phyloP scores from a whole-genome alignment of 2,329 filamentous ascomycete species.

The Fusarium tuaranense region DNA sequence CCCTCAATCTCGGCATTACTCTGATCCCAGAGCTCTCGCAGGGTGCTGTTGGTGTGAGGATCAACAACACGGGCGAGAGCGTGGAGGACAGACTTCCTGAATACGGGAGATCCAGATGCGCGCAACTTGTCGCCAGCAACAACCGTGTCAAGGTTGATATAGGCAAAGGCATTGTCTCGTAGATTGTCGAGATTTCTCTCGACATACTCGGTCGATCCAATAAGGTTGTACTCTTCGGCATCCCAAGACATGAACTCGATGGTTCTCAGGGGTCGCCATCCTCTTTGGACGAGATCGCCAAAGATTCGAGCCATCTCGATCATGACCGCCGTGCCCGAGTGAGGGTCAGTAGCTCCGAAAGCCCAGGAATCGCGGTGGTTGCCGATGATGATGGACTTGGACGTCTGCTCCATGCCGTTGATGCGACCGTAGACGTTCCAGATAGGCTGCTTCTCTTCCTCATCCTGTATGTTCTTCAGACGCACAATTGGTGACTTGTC shows the following conservation, averaged over 20 bases:
- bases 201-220: slow-evolving; percentile 95
- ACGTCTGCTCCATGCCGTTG: slow-evolving; percentile 82
- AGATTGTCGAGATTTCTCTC: slow-evolving; percentile 83
- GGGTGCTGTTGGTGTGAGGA: slow-evolving; percentile 75
- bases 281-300: slow-evolving; percentile 78
- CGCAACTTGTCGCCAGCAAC: slow-evolving; percentile 81
- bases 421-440: slow-evolving; percentile 94
- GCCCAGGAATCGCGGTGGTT: slow-evolving; percentile 96
- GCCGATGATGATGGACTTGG: slow-evolving; percentile 89
- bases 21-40: slow-evolving; percentile 82
- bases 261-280: slow-evolving; percentile 92
- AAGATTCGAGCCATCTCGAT: slow-evolving; percentile 90
- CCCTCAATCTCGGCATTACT: slow-evolving; percentile 71
- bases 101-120: slow-evolving; percentile 84
- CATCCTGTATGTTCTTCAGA: slow-evolving; percentile 88
- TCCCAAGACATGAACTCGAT: slow-evolving; percentile 99
- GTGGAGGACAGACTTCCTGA: slow-evolving; percentile 77
- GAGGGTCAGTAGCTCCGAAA: slow-evolving; percentile 87
- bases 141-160: slow-evolving; percentile 90
- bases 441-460: slow-evolving; percentile 83
- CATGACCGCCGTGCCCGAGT: slow-evolving; percentile 90
- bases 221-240: slow-evolving; percentile 89
- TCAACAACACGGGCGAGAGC: slow-evolving; percentile 82
- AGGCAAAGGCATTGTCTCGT: slow-evolving; percentile 81
- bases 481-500: slow-evolving; percentile 80